Evolutionary conservation across 768 basidiomycete species (phyloP).

Genomic region (Pisolithus sp.): DNA sequence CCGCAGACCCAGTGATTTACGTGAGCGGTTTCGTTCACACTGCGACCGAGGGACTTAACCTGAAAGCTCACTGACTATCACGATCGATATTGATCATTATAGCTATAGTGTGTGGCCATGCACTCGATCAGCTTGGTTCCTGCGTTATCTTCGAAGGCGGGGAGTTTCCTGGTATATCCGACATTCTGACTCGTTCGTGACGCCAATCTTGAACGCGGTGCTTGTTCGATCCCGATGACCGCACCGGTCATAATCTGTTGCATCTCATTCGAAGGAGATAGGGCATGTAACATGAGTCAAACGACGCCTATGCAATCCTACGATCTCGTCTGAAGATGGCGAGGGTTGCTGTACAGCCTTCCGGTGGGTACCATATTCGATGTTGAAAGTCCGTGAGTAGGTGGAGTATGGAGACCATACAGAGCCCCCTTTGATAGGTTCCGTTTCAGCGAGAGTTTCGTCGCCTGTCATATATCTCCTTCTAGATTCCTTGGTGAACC

Average conservation of each 20-base stretch:
- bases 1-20: constrained; percentile 6
- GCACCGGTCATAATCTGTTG: neutral
- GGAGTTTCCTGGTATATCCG: constrained; percentile 2
- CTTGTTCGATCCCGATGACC: constrained; percentile 1
- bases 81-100: neutral
- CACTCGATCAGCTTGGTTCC: constrained; percentile 3
- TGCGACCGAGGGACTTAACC: neutral
- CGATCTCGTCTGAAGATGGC: constrained; percentile 37
- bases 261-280: neutral
- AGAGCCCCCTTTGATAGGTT: too few relatives aligned
- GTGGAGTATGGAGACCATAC: too few relatives aligned
- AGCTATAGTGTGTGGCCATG: too few relatives aligned
- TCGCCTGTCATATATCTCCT: too few relatives aligned
- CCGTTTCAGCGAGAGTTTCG: too few relatives aligned
- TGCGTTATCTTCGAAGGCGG: constrained; percentile 2
- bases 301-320: constrained; percentile 23
- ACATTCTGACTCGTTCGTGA: constrained; percentile 4
- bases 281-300: neutral
- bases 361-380: constrained; percentile 43
- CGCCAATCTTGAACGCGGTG: constrained; percentile 6
- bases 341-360: constrained; percentile 47
- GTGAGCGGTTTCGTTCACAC: constrained; percentile 1
- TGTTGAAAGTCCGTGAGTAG: too few relatives aligned
- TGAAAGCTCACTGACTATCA: neutral
- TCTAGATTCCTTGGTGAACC: too few relatives aligned